Base-by-base conservation (phyloP, 2,329 filamentous ascomycete species). In the Cylindrodendrum hubeiense region DNA sequence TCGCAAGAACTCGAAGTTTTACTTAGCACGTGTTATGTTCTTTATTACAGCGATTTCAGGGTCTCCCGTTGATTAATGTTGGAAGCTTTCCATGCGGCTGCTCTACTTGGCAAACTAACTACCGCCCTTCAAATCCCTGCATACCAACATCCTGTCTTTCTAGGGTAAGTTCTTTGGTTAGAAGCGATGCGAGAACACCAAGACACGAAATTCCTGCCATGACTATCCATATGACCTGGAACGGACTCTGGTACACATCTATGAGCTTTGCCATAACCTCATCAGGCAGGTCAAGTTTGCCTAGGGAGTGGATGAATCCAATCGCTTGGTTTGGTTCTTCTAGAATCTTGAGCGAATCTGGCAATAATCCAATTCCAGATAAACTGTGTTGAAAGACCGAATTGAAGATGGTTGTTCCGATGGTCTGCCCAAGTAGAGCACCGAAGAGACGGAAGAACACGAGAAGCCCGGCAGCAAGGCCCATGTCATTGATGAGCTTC, bases 361-460 rank as follows among this genome's bases (percentile, higher is more conserved):
- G 64, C 4, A 76, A 58, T 1, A 30, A 5, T 4, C 44, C 43
- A 39, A 63, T 4, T 4, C 9, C 26, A 44, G 67, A 60, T 24
- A 76, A 65, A 2, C 68, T 61, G 5, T 49, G 26, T 47, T 53
- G 61, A 53, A 79, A 80, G 1, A 75, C 66, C n/a, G 62, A 75
- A 66, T 67, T 78, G 66, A 81, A 82, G 0, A 77, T 69, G 1
- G 76, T 77, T 8, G 80, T 76, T 5, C 70, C 69, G 19, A 80
- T 70, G 0, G 80, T 69, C 2, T 81, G 75, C 1, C 80, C 79
- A 4, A 81, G 59, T 2, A 82, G 71, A 3, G 71, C 76, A 1
- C 81, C 80, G 43, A 82, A 75, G 0, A 81, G 68, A 2, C 80
- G 78, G 49, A 80, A 75, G 0, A 75, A 71, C 2, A 79, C 60